These are phyloP conservation scores for Phytophthora pistaciae DNA, from an alignment of 352 stramenopile genomes.

Conservation along the genomic window DNA sequence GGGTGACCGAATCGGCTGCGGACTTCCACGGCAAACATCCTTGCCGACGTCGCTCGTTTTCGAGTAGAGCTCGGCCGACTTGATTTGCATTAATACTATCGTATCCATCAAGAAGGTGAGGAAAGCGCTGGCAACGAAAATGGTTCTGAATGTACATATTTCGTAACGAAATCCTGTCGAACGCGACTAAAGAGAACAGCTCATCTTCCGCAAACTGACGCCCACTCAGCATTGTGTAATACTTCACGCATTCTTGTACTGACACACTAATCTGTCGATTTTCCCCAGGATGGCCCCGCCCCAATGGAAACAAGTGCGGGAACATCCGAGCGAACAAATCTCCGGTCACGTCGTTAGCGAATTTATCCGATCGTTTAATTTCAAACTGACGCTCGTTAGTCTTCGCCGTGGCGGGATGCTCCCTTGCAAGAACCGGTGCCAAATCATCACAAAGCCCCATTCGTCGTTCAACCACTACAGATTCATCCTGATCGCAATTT, in stretches of 20 bases:
- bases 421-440: too few relatives aligned
- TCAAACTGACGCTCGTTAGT: background rate
- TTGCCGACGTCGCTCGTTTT: too few relatives aligned
- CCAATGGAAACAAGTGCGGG: constrained; percentile 19
- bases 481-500: background rate
- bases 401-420: background rate
- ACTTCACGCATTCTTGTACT: background rate
- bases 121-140: too few relatives aligned
- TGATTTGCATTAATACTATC: too few relatives aligned
- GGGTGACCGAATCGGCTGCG: too few relatives aligned
- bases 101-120: too few relatives aligned
- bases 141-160: too few relatives aligned
- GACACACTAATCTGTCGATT: background rate
- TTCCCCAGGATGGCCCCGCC: constrained; percentile 1
- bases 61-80: too few relatives aligned
- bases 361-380: background rate
- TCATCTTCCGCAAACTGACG: background rate
- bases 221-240: background rate
- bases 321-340: constrained; percentile 17
- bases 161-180: background rate
- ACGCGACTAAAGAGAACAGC: background rate
- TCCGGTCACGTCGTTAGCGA: background rate
- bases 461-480: background rate
- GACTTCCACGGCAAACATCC: too few relatives aligned
- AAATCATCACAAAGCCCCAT: constrained; percentile 1